Evolutionary conservation across 345 rosid genomes (phyloP).

Genomic region (Euphorbia peplus): DNA sequence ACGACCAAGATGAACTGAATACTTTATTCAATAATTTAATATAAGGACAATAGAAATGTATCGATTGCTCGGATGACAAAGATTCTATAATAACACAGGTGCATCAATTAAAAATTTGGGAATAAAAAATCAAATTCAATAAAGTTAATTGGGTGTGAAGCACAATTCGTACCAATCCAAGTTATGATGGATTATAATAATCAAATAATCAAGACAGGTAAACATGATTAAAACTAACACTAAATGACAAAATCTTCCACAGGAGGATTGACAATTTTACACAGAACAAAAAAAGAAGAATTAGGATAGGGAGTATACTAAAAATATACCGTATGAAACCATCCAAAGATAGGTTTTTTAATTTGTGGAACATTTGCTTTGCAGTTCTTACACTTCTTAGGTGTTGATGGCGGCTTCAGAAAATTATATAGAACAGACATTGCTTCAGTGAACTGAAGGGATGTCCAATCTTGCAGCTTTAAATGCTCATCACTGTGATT

Average conservation of each 20-base stretch:
- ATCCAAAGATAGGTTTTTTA: constrained; percentile 67
- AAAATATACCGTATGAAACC: constrained; percentile 67
- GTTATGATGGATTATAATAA: neutral
- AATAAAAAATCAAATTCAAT: neutral
- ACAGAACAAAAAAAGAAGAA: neutral
- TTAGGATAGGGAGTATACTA: neutral
- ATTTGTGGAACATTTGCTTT: constrained; percentile 35
- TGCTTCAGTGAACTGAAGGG: constrained; percentile 74
- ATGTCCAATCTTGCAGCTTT: constrained; percentile 58
- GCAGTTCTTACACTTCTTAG: constrained; percentile 48
- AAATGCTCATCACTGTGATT: constrained; percentile 23
- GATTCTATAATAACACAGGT: neutral
- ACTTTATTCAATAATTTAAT: neutral
- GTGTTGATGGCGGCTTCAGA: constrained; percentile 39
- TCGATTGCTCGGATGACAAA: neutral
- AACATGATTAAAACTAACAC: neutral
- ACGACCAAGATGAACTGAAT: neutral
- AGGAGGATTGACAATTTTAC: neutral
- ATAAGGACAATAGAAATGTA: neutral
- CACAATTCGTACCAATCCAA: neutral
- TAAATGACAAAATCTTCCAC: neutral
- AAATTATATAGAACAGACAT: constrained; percentile 48
- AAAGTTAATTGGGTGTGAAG: neutral
- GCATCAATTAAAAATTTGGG: neutral
- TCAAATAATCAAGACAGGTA: neutral